Base-by-base conservation (phyloP, 495 filamentous ascomycete genomes). In the Penicillium turbatum region DNA sequence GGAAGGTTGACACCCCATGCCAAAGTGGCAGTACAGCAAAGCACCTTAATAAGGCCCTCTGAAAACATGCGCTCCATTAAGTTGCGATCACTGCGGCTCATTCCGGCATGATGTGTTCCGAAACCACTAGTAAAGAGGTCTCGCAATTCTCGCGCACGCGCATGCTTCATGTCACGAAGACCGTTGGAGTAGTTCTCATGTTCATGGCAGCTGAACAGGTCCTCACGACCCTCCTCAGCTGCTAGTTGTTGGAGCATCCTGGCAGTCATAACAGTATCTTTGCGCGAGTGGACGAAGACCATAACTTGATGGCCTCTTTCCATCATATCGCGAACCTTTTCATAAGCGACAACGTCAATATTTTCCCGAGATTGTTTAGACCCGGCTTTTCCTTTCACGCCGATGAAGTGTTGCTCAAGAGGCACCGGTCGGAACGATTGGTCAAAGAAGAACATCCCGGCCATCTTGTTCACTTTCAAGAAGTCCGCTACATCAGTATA, bases 1-100 rank as follows among this genome's bases (percentile, higher is more conserved):
- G 92, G 92, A 59, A 97, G 80, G 68, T 97, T 97, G 57, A 97
- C 91, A 81, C 92, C 92, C 92, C 92, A 97, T 8, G 92, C 92
- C 24, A 97, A 77, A 15, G 93, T 99, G 10, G 93, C 93, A 12
- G 93, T 99, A 84, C 95, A 97, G 75, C 93, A 97, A 7, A 99
- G 85, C 0, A 99, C 90, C 66, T 92, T 95, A 62, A 97, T 82
- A 10, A 95, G 81, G 3, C 93, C 93, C 60, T 93, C 83, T 0
- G 78, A 83, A 63, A 97, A 99, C 54, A 97, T 76, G 12, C 86
- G 82, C 67, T 99, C 93, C 75, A 95, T 88, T 26, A 96, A 75
- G 54, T 97, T 99, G 55, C 93, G 79, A 69, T 99, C 93, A 6
- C 91, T 87, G 39, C 93, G 80, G 34, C 88, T 83, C 87, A 99